phyloP scores from a whole-genome alignment of 805 yeast species.

The Candida pini region DNA sequence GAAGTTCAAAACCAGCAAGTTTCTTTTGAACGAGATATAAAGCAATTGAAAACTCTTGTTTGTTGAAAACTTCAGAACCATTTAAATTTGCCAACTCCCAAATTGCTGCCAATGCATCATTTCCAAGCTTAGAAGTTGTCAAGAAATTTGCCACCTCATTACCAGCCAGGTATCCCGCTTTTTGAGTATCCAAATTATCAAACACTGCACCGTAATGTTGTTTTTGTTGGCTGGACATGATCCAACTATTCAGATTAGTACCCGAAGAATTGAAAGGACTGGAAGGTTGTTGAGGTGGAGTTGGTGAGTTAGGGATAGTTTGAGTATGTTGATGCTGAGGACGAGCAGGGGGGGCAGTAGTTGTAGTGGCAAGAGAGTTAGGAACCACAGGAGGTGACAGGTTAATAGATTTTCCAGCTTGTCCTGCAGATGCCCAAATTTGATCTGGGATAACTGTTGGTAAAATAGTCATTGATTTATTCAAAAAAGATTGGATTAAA shows the following conservation, averaged over 20 bases:
- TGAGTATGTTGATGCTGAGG: constrained; percentile 8
- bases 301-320: constrained; percentile 3
- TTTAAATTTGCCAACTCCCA: constrained; percentile 95
- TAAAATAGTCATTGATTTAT: constrained; percentile 47
- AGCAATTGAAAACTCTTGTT: constrained; percentile 85
- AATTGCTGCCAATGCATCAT: constrained; percentile 76
- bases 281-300: constrained; percentile 16
- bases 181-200: constrained; percentile 64
- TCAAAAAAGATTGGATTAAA: constrained; percentile 75
- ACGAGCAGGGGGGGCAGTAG: constrained; percentile 11
- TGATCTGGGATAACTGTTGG: constrained; percentile 29
- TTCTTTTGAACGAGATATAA: constrained; percentile 87
- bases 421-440: constrained; percentile 28
- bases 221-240: constrained; percentile 59
- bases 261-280: constrained; percentile 12
- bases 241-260: constrained; percentile 43
- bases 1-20: constrained; percentile 69
- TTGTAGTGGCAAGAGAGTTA: constrained; percentile 12
- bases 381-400: constrained; percentile 9
- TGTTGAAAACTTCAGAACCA: constrained; percentile 75
- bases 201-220: constrained; percentile 78
- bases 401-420: constrained; percentile 6
- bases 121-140: constrained; percentile 80
- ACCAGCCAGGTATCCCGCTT: constrained; percentile 61
- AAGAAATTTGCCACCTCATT: constrained; percentile 83